phyloP scores from a whole-genome alignment of 208 protist genomes.

The Balamuthia mandrillaris region DNA sequence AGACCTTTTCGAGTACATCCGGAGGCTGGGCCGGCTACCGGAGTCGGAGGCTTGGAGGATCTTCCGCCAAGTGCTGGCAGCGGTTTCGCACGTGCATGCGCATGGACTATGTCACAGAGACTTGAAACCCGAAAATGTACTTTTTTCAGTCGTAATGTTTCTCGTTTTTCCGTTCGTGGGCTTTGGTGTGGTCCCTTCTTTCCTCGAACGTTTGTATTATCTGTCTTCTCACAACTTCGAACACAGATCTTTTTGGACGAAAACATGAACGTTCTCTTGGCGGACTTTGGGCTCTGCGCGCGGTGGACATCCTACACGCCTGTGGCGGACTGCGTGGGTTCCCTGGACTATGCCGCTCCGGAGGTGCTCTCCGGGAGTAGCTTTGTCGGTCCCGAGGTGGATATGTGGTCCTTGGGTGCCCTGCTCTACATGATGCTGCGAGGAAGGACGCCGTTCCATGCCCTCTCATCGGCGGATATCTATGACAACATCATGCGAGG shows the following conservation, averaged over 20 bases:
- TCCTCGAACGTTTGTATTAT: too few relatives aligned
- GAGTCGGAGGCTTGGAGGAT: background rate
- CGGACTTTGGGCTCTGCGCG: background rate
- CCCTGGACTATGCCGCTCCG: background rate
- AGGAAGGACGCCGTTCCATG: slow-evolving; percentile 4
- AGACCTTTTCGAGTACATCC: slow-evolving; percentile 27
- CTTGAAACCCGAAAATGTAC: background rate
- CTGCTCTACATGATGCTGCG: background rate
- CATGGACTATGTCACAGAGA: background rate
- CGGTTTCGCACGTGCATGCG: background rate
- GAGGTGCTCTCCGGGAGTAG: background rate
- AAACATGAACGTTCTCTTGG: background rate
- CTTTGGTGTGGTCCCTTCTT: too few relatives aligned
- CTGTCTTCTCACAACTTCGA: too few relatives aligned
- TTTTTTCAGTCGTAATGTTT: too few relatives aligned
- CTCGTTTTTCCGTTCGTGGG: too few relatives aligned
- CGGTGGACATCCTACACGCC: background rate
- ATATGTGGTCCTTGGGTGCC: background rate
- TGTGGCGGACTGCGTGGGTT: background rate
- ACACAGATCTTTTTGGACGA: background rate
- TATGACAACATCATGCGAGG: background rate
- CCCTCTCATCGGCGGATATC: background rate
- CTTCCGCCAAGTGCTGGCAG: background rate
- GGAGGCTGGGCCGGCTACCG: background rate
- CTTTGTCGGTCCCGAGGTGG: background rate